Base-by-base conservation (phyloP, 78 protist genomes). In the Carpediemonas membranifera region DNA sequence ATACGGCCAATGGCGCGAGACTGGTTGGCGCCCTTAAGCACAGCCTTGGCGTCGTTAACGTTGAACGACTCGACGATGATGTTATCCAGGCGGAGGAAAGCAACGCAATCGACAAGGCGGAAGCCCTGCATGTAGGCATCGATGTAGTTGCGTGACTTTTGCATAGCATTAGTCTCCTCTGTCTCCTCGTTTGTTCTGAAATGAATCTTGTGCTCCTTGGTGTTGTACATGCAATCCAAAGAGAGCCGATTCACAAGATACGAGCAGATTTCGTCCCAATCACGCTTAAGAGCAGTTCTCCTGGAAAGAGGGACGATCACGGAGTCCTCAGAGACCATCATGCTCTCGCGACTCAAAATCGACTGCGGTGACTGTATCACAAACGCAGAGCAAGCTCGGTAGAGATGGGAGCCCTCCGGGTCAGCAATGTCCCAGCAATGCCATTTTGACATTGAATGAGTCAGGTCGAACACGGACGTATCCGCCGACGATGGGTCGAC, bases 1-100 rank as follows among this genome's bases (percentile, higher is more conserved):
- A 95, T 73, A 44, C 99, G 91, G 31, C 98, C 99, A 53, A 95
- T 89, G 21, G 96, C 95, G 16, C 99, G 87, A 1, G 88, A 41
- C 14, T 92, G 74, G 54, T 94, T 85, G 30, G 90, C 99, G 9
- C 99, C 99, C 15, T 86, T 73, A 3, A 95, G 79, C 5, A 71
- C 65, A 72, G 87, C 85, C 52, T 0, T 27, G 39, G 50, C 96
- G 65, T 94, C 97, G 34, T 61, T 79, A 30, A 96, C 81, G 55
- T 90, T 89, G 58, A 96, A 96, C 3, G 91, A 59, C 28, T 96
- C 99, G 41, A 96, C 34, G 76, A 76, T 92, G 39, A 96, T 78
- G 41, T 96, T 96, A 44, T 96, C 99, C 65, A 96, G 43, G 19
- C 98, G 79, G 39, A 94, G 62, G 56, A 96, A 37, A 25, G 99